Evolutionary conservation across 139 green algal species (phyloP).

Genomic region (Chlamydomonas schloesseri): DNA sequence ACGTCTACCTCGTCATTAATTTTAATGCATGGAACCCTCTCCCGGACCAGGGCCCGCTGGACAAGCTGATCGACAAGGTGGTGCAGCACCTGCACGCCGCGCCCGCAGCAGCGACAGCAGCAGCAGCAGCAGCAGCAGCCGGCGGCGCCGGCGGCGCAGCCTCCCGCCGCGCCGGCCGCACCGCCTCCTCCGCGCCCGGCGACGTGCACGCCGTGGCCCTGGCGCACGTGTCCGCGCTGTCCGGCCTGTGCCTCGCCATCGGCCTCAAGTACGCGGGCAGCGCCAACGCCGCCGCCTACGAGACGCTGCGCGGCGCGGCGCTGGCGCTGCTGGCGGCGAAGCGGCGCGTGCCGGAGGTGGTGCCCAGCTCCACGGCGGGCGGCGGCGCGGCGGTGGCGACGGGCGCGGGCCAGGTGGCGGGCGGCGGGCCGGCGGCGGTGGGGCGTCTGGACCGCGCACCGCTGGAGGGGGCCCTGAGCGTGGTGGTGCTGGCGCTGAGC

Average conservation of each 20-base stretch:
- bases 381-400: constrained; percentile 27
- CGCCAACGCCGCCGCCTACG: constrained; percentile 57
- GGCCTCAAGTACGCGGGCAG: constrained; percentile 89
- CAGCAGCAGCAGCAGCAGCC: neutral
- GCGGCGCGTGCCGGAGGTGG: constrained; percentile 61
- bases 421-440: constrained; percentile 25
- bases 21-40: neutral
- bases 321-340: constrained; percentile 83
- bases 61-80: constrained; percentile 1
- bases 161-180: neutral
- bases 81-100: neutral
- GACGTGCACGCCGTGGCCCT: constrained; percentile 39
- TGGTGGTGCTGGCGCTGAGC: constrained; percentile 80
- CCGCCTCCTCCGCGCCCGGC: neutral
- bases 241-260: constrained; percentile 89
- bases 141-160: neutral
- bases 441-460: constrained; percentile 55
- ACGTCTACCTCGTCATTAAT: no score
- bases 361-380: neutral
- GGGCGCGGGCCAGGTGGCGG: constrained; percentile 31
- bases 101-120: no score
- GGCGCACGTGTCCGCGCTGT: constrained; percentile 58
- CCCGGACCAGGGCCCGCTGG: constrained; percentile 16
- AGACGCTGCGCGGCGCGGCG: constrained; percentile 70
- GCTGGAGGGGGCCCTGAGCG: constrained; percentile 73